Percentiles rank a stretch among this genome's conserved stretches.
These are phyloP conservation scores for Populus deltoides DNA, from an alignment of 345 rosid species.

Conservation along the genomic window DNA sequence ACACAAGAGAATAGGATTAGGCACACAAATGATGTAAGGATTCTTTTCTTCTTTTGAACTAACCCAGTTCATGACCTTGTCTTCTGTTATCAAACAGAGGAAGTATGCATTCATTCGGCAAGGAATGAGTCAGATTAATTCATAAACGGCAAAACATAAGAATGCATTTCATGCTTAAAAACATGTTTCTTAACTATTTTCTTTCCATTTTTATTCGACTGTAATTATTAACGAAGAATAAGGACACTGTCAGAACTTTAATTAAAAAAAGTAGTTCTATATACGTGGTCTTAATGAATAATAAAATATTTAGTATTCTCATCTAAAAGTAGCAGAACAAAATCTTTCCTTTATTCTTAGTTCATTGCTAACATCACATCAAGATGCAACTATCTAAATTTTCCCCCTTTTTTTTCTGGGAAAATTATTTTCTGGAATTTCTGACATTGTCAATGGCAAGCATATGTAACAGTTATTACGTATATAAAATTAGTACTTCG, in stretches of 20 bases:
- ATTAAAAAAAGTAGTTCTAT: neutral
- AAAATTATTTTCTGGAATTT: neutral
- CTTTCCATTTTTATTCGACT: neutral
- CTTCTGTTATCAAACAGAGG: neutral
- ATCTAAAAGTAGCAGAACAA: neutral
- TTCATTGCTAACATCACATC: neutral
- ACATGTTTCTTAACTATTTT: neutral
- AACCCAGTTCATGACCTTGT: neutral
- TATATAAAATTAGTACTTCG: neutral
- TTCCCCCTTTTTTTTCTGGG: neutral
- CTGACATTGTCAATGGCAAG: neutral
- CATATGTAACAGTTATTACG: neutral
- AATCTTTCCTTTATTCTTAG: neutral
- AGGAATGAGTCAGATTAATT: neutral
- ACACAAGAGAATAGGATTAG: conserved; percentile 38
- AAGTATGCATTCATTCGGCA: neutral
- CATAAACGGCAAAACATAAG: neutral
- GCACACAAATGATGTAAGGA: conserved; percentile 43
- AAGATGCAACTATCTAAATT: neutral
- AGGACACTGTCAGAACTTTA: neutral
- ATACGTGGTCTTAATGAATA: neutral
- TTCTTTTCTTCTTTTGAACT: neutral
- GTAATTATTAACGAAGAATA: neutral
- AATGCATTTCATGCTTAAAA: neutral
- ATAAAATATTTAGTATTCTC: neutral